phyloP scores from a whole-genome alignment of 1,284 basidiomycete genomes.

The Ceratobasidium papillatum region DNA sequence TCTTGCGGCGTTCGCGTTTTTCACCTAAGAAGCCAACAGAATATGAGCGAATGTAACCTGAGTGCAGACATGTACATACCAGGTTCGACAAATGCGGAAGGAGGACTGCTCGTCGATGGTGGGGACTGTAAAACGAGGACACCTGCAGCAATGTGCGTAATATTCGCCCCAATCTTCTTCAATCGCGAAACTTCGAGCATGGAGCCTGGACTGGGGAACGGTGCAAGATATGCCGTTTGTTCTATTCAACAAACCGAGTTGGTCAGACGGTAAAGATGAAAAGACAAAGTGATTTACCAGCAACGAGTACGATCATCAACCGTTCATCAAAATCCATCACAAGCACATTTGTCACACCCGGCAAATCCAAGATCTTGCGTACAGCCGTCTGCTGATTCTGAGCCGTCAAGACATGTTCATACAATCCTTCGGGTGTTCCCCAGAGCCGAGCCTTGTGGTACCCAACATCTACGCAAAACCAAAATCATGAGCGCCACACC shows the following conservation, averaged over 20 bases:
- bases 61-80: background rate
- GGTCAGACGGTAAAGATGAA: background rate
- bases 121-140: slow-evolving; percentile 26
- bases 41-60: background rate
- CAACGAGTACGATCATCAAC: slow-evolving; percentile 36
- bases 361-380: slow-evolving; percentile 35
- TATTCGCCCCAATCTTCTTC: slow-evolving; percentile 30
- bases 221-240: slow-evolving; percentile 37
- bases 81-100: slow-evolving; percentile 36
- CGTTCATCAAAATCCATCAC: slow-evolving; percentile 37
- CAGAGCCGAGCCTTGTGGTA: slow-evolving; percentile 36
- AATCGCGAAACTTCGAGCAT: slow-evolving; percentile 36
- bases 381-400: slow-evolving; percentile 22
- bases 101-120: slow-evolving; percentile 1
- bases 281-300: background rate
- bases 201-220: slow-evolving; percentile 26
- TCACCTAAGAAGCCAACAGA: background rate
- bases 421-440: slow-evolving; percentile 31
- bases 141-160: slow-evolving; percentile 37
- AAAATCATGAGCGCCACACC: background rate
- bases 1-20: slow-evolving; percentile 34
- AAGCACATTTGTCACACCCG: slow-evolving; percentile 25
- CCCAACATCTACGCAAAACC: slow-evolving; percentile 1
- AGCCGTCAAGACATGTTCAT: slow-evolving; percentile 31
- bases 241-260: background rate